Evolutionary conservation across 441 rosid genomes (phyloP), one percentile per base, ranked within the genome.

Genomic region (Erodium trifolium): DNA sequence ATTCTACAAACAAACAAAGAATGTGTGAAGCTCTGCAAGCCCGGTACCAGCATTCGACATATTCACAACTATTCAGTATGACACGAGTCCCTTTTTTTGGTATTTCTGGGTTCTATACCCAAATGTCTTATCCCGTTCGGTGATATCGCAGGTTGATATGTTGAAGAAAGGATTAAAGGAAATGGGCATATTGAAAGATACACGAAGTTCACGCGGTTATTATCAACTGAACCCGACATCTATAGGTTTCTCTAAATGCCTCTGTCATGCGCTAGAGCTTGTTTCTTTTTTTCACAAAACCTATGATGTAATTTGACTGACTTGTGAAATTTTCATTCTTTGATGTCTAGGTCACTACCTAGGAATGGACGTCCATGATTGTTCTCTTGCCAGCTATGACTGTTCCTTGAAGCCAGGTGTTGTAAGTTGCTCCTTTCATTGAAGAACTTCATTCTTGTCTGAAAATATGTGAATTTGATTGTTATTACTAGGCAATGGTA

Each of bases 351-450:
- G 99, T 79, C 99, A 94, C 79, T 94, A 88, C 80, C 87, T 94
- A 13, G 99, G 99, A 74, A 90, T 94, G 98, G 99, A 94, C 74
- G 98, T 94, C 76, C 99, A 94, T 68, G 99, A 94, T 83, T 84
- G 94, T 79, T 87, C 90, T 69, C 63, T 71, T 69, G 78, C 89
- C 72, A 82, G 91, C 78, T 90, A 85, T 62, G 88, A 89, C 70
- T 84, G 88, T 71, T 83, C 88, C 71, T 72, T 92, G 87, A 77
- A 84, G 82, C 98, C 98, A 0, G 97, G 99, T 67, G 92, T 86
- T 79, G 97, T 92, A 87, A 86, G 99, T 82, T 75, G 31, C 35
- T 70, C 73, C 31, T 68, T 41, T 19, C 3, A 16, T 69, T 51
- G 45, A 13, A 65, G 12, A 43, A 57, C 66, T 60, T 60, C 2